phyloP scores from a whole-genome alignment of 1,284 basidiomycete genomes.

The Papiliotrema laurentii region DNA sequence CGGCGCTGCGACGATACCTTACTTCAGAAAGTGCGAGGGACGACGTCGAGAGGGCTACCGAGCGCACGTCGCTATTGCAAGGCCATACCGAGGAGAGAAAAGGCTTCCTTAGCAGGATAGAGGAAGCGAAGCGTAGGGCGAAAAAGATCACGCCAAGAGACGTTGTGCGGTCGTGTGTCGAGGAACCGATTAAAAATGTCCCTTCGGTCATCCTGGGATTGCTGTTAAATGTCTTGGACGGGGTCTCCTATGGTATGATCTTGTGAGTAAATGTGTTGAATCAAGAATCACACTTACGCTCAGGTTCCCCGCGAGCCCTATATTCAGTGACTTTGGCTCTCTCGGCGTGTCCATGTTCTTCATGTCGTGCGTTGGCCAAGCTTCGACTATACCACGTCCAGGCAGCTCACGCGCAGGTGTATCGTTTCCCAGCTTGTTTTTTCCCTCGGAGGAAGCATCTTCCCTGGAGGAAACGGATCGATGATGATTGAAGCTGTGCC shows the following conservation, averaged over 20 bases:
- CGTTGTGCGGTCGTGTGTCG: slow-evolving; percentile 43
- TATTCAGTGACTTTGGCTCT: slow-evolving; percentile 77
- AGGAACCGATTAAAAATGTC: slow-evolving; percentile 53
- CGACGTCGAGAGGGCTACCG: slow-evolving; percentile 12
- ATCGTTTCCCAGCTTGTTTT: slow-evolving; percentile 81
- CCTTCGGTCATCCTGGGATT: slow-evolving; percentile 84
- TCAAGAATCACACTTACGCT: background rate
- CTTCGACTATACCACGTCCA: background rate
- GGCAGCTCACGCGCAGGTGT: slow-evolving; percentile 46
- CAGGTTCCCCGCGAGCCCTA: slow-evolving; percentile 77
- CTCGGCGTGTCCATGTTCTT: slow-evolving; percentile 96
- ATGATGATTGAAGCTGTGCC: slow-evolving; percentile 99
- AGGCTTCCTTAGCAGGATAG: background rate
- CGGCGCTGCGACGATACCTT: slow-evolving; percentile 19
- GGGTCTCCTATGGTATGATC: slow-evolving; percentile 64
- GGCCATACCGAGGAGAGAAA: slow-evolving; percentile 4
- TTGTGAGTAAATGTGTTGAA: slow-evolving; percentile 55
- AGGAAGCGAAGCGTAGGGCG: slow-evolving; percentile 11
- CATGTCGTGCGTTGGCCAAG: slow-evolving; percentile 56
- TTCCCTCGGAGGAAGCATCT: slow-evolving; percentile 80
- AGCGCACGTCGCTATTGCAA: slow-evolving; percentile 21
- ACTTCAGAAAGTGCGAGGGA: slow-evolving; percentile 14
- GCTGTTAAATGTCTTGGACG: slow-evolving; percentile 88
- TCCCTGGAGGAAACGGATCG: slow-evolving; percentile 80
- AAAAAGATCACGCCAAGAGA: slow-evolving; percentile 39